Evolutionary conservation across 139 green algal genomes (phyloP).

Genomic region (Chlamydomonas sp.): DNA sequence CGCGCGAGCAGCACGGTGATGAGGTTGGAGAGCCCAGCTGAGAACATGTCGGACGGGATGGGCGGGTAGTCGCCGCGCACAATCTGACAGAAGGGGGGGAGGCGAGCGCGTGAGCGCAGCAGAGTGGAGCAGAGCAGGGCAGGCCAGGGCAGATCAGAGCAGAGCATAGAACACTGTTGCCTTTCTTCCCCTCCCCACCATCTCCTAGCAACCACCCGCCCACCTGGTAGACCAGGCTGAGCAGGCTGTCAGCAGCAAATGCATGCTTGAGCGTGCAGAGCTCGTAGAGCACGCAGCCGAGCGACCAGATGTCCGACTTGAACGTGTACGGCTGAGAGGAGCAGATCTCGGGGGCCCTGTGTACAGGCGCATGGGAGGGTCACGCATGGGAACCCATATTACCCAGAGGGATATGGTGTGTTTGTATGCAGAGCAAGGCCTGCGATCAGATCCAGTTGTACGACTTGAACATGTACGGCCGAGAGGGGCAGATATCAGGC

Average conservation of each 20-base stretch:
- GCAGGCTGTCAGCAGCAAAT: conserved; percentile 56
- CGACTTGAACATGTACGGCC: conserved; percentile 60
- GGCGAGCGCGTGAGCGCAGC: too few species aligned
- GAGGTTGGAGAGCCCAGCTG: conserved; percentile 24
- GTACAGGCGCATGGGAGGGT: too few species aligned
- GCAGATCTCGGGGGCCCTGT: conserved; percentile 59
- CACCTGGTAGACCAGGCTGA: conserved; percentile 54
- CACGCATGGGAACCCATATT: too few species aligned
- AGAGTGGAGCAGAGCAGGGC: too few species aligned
- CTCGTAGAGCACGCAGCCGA: conserved; percentile 82
- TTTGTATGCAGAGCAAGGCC: too few species aligned
- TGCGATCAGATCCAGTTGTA: too few species aligned
- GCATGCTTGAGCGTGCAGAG: conserved; percentile 65
- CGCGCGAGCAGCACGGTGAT: conserved; percentile 37
- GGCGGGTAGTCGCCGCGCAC: conserved; percentile 49
- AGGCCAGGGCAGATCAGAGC: too few species aligned
- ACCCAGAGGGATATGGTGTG: too few species aligned
- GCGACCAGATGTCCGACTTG: conserved; percentile 75
- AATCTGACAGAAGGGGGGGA: too few species aligned
- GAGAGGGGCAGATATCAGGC: conserved; percentile 53
- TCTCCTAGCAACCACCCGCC: too few species aligned
- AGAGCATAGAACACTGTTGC: too few species aligned
- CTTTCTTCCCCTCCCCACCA: too few species aligned
- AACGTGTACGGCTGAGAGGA: conserved; percentile 57
- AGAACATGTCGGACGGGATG: conserved; percentile 41